Conservation (phyloP, 2,329 filamentous ascomycete species). For the Aureobasidium sp. region DNA sequence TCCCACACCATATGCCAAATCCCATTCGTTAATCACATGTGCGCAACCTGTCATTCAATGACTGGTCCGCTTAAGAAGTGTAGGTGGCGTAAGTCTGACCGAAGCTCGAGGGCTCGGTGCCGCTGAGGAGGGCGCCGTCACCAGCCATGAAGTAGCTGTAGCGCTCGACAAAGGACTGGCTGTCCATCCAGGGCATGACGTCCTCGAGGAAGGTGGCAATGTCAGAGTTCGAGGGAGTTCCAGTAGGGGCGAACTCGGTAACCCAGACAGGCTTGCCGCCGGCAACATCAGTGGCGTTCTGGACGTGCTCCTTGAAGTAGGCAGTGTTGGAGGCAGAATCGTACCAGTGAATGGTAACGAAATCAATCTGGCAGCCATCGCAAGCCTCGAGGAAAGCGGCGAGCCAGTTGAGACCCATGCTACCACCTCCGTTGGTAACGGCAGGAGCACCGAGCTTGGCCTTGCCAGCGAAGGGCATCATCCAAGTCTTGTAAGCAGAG, state of each 20-base stretch:
- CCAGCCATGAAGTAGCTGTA: slow-evolving; percentile 35
- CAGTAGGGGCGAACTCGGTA: slow-evolving; percentile 56
- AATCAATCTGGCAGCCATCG: slow-evolving; percentile 50
- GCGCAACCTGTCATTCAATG: neutral
- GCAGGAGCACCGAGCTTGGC: slow-evolving; percentile 53
- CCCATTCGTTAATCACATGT: slow-evolving; percentile 4
- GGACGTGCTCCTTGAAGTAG: slow-evolving; percentile 50
- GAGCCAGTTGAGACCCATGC: slow-evolving; percentile 52
- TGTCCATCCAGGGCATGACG: slow-evolving; percentile 43
- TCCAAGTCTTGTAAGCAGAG: slow-evolving; percentile 44
- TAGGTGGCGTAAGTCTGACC: slow-evolving; percentile 25
- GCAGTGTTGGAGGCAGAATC: slow-evolving; percentile 38
- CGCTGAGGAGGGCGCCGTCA: slow-evolving; percentile 31
- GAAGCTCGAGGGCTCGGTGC: slow-evolving; percentile 25
- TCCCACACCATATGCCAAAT: neutral
- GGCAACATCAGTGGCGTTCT: slow-evolving; percentile 32
- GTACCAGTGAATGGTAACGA: slow-evolving; percentile 61
- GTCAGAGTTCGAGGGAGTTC: slow-evolving; percentile 34
- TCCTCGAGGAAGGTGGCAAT: slow-evolving; percentile 43
- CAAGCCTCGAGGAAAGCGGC: slow-evolving; percentile 48
- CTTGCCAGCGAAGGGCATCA: slow-evolving; percentile 50
- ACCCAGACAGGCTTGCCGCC: slow-evolving; percentile 48
- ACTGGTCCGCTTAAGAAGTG: neutral
- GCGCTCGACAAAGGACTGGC: slow-evolving; percentile 32
- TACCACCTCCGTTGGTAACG: slow-evolving; percentile 54